Conservation (phyloP, 768 basidiomycete species). For the Tricholoma bakamatsutake region DNA sequence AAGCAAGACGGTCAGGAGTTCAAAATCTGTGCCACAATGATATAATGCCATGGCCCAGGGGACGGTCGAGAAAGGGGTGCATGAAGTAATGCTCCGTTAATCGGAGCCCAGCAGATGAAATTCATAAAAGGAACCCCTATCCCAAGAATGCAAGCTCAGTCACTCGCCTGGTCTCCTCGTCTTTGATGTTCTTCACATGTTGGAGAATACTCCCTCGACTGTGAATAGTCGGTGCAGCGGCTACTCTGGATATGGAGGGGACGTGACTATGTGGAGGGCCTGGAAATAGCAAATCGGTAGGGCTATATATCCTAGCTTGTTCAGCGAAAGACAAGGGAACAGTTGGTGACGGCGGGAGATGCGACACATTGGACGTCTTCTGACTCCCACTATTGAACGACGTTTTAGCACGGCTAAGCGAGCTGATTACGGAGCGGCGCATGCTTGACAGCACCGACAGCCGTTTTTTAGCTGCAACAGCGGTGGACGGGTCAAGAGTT, state of each 20-base stretch:
- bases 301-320: not conserved
- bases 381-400: constrained; percentile 14
- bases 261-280: constrained; percentile 4
- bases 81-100: not conserved
- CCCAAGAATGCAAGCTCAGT: constrained; percentile 67
- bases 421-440: constrained; percentile 39
- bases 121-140: constrained; percentile 11
- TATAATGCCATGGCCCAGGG: not conserved
- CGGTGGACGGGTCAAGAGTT: constrained; percentile 8
- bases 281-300: constrained; percentile 2
- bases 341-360: constrained; percentile 35
- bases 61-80: not conserved
- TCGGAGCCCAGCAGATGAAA: not conserved
- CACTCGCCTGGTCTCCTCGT: constrained; percentile 64
- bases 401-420: constrained; percentile 19
- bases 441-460: constrained; percentile 32
- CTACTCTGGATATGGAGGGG: constrained; percentile 21
- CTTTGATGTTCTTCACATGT: constrained; percentile 49
- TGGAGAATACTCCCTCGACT: constrained; percentile 49
- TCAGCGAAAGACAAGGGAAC: constrained; percentile 13
- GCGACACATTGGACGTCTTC: constrained; percentile 23
- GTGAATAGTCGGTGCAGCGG: constrained; percentile 56
- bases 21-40: not conserved
- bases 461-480: constrained; percentile 5
- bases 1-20: not conserved